Evolutionary conservation across 2,329 filamentous ascomycete genomes (phyloP).

Genomic region (Leptographium procerum): DNA sequence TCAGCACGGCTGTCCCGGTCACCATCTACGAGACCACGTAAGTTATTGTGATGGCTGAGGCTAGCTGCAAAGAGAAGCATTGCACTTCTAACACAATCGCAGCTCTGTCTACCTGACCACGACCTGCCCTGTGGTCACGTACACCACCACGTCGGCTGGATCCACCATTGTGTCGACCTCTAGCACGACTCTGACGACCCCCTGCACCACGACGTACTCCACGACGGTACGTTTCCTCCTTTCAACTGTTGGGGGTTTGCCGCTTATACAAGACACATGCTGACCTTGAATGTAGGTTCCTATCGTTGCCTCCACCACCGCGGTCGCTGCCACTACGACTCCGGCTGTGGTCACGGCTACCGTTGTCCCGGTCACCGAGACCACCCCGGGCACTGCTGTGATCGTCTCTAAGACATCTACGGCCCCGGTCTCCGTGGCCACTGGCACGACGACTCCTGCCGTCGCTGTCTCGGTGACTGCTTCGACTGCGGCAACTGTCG

Average conservation of each 20-base stretch:
- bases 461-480: background rate
- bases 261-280: background rate
- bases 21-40: slow-evolving; percentile 12
- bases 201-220: slow-evolving; percentile 20
- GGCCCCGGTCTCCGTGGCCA: too few species aligned
- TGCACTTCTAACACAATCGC: slow-evolving; percentile 6
- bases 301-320: too few species aligned
- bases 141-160: slow-evolving; percentile 31
- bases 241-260: too few species aligned
- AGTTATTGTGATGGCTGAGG: slow-evolving; percentile 10
- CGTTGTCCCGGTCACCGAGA: slow-evolving; percentile 11
- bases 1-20: slow-evolving; percentile 20
- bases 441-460: background rate
- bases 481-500: background rate
- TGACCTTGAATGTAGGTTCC: background rate
- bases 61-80: background rate
- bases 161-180: slow-evolving; percentile 28
- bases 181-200: slow-evolving; percentile 30
- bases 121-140: slow-evolving; percentile 18
- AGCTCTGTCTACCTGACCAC: slow-evolving; percentile 13
- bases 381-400: slow-evolving; percentile 29
- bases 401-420: too few species aligned
- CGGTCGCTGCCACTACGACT: background rate
- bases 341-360: background rate
- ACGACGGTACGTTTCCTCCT: background rate